Base-by-base conservation (phyloP, 2,329 filamentous ascomycete genomes). In the Aureobasidium musti region DNA sequence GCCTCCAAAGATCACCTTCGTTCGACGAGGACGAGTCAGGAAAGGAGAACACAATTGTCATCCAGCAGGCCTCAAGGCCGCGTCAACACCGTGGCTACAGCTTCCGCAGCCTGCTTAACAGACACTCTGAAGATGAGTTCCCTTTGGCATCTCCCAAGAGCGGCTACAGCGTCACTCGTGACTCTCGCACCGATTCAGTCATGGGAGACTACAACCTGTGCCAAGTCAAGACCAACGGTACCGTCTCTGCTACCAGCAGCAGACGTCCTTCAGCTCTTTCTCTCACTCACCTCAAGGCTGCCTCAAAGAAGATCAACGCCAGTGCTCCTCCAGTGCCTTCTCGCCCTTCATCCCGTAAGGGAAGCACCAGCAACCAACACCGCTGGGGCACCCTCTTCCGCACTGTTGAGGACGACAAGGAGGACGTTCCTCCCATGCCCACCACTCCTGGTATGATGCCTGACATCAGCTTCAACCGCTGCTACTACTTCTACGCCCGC, bases 401-500 rank as follows among this genome's bases (percentile, higher is more conserved):
- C 63, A 69, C 53, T 17, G 33, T 56, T 33, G 67, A 65, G 23
- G 67, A 68, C 19, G 68, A 67, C 59, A 61, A 65, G 41, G 68
- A 69, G 52, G 66, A 69, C 53, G 52, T 70, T 10, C 68, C 68
- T 67, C 26, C 69, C 19, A 69, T 69, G 54, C 68, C 66, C 2
- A 65, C 43, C 41, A 68, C 69, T 45, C 66, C 68, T 35, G 63
- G 67, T 13, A 30, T 67, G 23, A 65, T 67, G 10, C 67, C 71
- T n/a, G 74, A 77, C 52, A 67, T 76, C 17, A 74, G 68, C 43
- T 77, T 73, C 61, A 72, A 73, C 49, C 73, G 72, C 19, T 77
- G 75, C 71, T 76, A 77, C 67, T 77, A 77, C 71, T 76, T 72
- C 67, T 72, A 71, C 23, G 74, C 75, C 33, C 71, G 75, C 28